Base-by-base conservation (phyloP, 176 grass and related monocot genomes). In the Oryza glaberrima region DNA sequence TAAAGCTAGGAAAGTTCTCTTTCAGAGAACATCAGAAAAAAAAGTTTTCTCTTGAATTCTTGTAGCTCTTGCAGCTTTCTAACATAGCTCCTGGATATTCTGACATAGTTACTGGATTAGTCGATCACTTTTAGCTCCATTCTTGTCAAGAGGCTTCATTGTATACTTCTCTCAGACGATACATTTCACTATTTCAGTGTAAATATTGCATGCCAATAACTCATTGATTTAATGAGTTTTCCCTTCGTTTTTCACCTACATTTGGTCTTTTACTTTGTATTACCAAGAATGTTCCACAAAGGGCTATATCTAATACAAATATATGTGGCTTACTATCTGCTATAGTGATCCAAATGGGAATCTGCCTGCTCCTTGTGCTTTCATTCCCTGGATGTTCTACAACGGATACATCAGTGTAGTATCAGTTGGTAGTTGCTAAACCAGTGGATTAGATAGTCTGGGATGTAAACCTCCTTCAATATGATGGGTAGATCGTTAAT, bases 311-410 rank as follows among this genome's bases (percentile, higher is more conserved):
- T 41, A 32, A 14, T 82, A 17, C 22, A 15, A 22, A 64, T 75
- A 9, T 28, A 32, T 78, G 26, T 3, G 1, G 3, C 11, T 60
- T 70, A 1, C 16, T 70, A 3, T 64, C 16, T 0, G 15, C 8
- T 60, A 63, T 43, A 77, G n/a, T 84, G 48, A 48, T 16, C 26
- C 28, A 48, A 70, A 76, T 84, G n/a, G 23, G 19, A 60, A 1
- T 84, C 0, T 40, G n/a, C 17, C n/a, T 35, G 11, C 11, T 65
- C 30, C 5, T 17, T 78, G 40, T 61, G 26, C 63, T 85, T 46
- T 75, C 46, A 54, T 12, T 13, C 16, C 49, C 60, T 20, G 0
- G 10, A 67, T 68, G 74, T 22, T 54, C 17, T 19, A 26, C 44
- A 51, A 19, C 22, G 13, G 3, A 11, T 64, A 64, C 4, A 38